Conservation (phyloP, 345 rosid genomes). For the Hypericum perforatum region DNA sequence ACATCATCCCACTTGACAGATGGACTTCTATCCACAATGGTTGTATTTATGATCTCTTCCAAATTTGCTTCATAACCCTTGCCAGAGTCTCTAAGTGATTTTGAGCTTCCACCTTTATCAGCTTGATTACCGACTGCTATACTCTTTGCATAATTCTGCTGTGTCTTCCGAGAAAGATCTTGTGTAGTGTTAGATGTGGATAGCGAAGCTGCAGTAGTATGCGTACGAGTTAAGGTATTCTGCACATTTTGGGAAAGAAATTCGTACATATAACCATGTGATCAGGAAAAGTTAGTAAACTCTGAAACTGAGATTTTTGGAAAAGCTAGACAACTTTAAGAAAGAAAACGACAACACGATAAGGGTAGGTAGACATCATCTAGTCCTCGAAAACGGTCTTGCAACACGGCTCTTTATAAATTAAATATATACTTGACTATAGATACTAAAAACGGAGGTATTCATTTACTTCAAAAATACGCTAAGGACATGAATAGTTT, state of each 20-base stretch:
- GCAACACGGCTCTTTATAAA: too few relatives aligned
- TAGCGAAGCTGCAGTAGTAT: conserved; percentile 42
- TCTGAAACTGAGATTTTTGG: too few relatives aligned
- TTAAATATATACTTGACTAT: too few relatives aligned
- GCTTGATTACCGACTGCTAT: conserved; percentile 26
- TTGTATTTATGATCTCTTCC: conserved; percentile 77
- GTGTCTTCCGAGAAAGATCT: conserved; percentile 23
- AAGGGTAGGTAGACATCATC: too few relatives aligned
- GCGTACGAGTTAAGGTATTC: conserved; percentile 40
- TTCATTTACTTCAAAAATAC: too few relatives aligned
- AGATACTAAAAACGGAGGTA: too few relatives aligned
- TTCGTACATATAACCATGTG: too few relatives aligned
- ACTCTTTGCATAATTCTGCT: conserved; percentile 27
- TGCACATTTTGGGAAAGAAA: conserved; percentile 23
- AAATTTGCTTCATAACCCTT: conserved; percentile 61
- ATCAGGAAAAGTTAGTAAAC: too few relatives aligned
- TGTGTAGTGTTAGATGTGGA: conserved; percentile 33
- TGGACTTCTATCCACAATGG: conserved; percentile 92
- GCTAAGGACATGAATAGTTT: too few relatives aligned
- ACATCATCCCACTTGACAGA: conserved; percentile 96
- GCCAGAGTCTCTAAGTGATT: conserved; percentile 45
- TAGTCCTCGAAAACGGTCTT: too few relatives aligned
- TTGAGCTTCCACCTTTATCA: conserved; percentile 36
- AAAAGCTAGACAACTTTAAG: too few relatives aligned
- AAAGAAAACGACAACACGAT: too few relatives aligned